phyloP scores from a whole-genome alignment of 495 filamentous ascomycete species.

The Halenospora varia region DNA sequence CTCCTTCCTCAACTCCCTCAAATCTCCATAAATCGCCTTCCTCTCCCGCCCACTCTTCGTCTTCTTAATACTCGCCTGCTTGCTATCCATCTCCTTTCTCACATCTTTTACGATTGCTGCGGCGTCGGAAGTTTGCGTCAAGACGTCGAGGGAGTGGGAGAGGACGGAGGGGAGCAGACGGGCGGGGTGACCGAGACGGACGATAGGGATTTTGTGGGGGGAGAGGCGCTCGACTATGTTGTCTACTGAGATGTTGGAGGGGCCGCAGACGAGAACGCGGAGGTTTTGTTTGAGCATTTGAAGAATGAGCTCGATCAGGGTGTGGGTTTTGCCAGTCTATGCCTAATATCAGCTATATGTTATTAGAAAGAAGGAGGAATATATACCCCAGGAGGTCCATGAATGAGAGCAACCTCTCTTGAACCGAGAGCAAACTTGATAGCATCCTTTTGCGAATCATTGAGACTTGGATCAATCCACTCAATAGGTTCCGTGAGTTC shows the following conservation, averaged over 20 bases:
- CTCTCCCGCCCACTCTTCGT: slow-evolving; percentile 76
- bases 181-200: slow-evolving; percentile 90
- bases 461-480: slow-evolving; percentile 77
- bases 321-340: slow-evolving; percentile 93
- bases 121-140: slow-evolving; percentile 89
- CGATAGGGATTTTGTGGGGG: slow-evolving; percentile 75
- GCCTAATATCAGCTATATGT: not conserved
- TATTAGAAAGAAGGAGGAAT: not conserved
- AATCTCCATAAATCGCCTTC: slow-evolving; percentile 75
- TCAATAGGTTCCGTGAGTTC: slow-evolving; percentile 41
- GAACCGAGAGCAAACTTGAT: slow-evolving; percentile 83
- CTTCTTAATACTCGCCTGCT: slow-evolving; percentile 85
- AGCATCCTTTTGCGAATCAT: slow-evolving; percentile 87
- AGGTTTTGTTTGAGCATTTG: slow-evolving; percentile 70
- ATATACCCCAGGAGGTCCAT: slow-evolving; percentile 81
- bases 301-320: slow-evolving; percentile 88
- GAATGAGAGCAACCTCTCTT: slow-evolving; percentile 84
- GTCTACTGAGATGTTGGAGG: slow-evolving; percentile 94
- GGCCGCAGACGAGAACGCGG: slow-evolving; percentile 86
- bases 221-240: slow-evolving; percentile 96
- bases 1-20: slow-evolving; percentile 83
- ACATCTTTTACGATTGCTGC: slow-evolving; percentile 89
- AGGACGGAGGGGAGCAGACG: slow-evolving; percentile 85
- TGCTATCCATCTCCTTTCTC: slow-evolving; percentile 86
- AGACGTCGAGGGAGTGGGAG: slow-evolving; percentile 82